phyloP scores from a whole-genome alignment of 139 green algal species.

The Micractinium conductrix region DNA sequence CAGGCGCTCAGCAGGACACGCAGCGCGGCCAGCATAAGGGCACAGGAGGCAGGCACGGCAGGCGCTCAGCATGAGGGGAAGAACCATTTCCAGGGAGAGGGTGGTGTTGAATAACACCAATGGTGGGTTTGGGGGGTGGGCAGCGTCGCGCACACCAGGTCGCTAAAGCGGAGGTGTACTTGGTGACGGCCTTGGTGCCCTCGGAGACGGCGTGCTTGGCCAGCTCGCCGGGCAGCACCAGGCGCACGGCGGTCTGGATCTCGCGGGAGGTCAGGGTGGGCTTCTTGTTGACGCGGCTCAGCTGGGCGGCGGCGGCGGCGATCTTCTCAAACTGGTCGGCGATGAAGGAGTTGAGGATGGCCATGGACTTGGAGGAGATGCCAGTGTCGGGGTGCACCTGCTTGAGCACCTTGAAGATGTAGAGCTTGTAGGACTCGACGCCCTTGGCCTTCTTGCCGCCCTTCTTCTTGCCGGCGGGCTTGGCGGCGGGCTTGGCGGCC shows the following conservation, averaged over 20 bases:
- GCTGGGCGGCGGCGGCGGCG: conserved; percentile 74
- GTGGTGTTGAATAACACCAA: no score
- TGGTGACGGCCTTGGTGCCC: conserved; percentile 94
- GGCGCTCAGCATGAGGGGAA: no score
- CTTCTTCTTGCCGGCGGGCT: neutral
- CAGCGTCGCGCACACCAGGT: no score
- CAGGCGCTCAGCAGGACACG: no score
- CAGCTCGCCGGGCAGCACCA: conserved; percentile 74
- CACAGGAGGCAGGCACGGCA: no score
- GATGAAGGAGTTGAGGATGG: conserved; percentile 87
- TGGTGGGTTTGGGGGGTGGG: no score
- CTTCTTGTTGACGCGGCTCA: conserved; percentile 88
- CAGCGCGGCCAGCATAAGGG: no score
- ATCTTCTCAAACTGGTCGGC: conserved; percentile 87
- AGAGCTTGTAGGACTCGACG: conserved; percentile 92
- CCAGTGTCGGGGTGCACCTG: conserved; percentile 89
- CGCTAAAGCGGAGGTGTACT: conserved; percentile 88
- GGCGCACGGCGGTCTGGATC: conserved; percentile 91
- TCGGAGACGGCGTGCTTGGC: conserved; percentile 74
- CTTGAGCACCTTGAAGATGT: conserved; percentile 98
- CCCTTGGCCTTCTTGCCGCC: conserved; percentile 21
- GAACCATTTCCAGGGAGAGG: no score
- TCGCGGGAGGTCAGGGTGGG: conserved; percentile 88
- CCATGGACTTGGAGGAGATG: conserved; percentile 85
- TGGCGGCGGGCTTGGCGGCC: neutral